phyloP scores from a whole-genome alignment of 148 eudicot species.

The Agrostemma githago region DNA sequence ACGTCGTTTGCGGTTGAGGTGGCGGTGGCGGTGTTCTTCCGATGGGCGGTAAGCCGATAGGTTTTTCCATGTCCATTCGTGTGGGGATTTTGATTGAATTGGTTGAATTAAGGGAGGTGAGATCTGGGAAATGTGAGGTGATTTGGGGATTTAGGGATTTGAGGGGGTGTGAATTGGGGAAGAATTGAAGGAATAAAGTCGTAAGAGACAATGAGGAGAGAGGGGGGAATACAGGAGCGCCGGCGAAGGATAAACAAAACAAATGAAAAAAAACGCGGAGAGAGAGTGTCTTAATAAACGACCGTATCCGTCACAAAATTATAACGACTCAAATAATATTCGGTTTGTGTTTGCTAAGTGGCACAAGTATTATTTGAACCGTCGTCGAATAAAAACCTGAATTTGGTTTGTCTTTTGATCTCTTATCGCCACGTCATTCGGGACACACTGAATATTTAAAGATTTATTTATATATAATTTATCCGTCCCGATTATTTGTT shows the following conservation, averaged over 20 bases:
- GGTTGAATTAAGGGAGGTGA: not conserved
- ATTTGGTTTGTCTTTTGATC: no score
- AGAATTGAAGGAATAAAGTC: not conserved
- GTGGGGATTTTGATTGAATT: not conserved
- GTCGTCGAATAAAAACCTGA: no score
- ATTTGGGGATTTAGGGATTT: not conserved
- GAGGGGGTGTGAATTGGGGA: not conserved
- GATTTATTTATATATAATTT: no score
- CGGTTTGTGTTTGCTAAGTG: no score
- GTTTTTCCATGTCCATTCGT: constrained; percentile 75
- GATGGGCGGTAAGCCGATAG: constrained; percentile 49
- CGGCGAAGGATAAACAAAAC: not conserved
- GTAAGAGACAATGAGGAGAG: not conserved
- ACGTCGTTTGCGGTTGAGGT: constrained; percentile 11
- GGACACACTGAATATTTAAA: no score
- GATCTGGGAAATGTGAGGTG: not conserved
- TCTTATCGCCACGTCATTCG: no score
- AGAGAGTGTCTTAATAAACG: not conserved
- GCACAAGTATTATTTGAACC: no score
- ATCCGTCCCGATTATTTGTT: no score
- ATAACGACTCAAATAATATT: no score
- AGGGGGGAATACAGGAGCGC: not conserved
- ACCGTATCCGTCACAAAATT: no score
- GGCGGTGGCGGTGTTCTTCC: constrained; percentile 48
- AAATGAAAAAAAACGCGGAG: not conserved